Conservation (phyloP, 495 filamentous ascomycete genomes). For the Aspergillus ellipticus region DNA sequence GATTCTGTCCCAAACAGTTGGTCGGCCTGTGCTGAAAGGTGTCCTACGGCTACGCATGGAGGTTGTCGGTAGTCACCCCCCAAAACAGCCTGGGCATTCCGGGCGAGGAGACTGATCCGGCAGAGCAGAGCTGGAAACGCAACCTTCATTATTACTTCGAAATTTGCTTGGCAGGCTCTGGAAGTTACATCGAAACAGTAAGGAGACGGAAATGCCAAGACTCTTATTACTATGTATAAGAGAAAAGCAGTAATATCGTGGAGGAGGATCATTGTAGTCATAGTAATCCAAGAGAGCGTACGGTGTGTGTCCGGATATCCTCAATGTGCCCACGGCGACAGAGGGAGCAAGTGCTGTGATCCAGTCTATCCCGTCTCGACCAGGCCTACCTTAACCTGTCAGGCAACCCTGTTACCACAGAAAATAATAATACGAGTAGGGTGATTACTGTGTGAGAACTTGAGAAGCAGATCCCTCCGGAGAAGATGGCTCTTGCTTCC, state of each 20-base stretch:
- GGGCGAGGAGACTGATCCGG: background rate
- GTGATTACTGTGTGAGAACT: background rate
- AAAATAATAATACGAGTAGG: background rate
- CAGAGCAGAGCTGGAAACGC: background rate
- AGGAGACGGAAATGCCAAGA: background rate
- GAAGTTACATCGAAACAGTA: background rate
- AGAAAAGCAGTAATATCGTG: background rate
- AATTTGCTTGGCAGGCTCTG: constrained; percentile 7
- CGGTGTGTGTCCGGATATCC: background rate
- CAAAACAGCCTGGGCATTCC: background rate
- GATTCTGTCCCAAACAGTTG: constrained; percentile 15
- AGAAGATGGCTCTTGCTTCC: background rate
- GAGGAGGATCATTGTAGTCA: background rate
- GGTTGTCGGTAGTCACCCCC: background rate
- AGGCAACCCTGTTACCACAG: background rate
- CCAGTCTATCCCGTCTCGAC: background rate
- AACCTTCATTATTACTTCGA: background rate
- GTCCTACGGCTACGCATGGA: constrained; percentile 5
- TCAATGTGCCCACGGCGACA: background rate
- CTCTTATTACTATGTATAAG: background rate
- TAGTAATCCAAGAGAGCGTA: background rate
- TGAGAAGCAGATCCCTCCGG: no score
- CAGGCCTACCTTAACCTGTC: background rate
- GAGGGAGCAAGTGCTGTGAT: background rate
- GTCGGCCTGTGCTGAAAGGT: constrained; percentile 9